Evolutionary conservation across 2,329 filamentous ascomycete species (phyloP).

Genomic region (Dactylonectria macrodidyma): DNA sequence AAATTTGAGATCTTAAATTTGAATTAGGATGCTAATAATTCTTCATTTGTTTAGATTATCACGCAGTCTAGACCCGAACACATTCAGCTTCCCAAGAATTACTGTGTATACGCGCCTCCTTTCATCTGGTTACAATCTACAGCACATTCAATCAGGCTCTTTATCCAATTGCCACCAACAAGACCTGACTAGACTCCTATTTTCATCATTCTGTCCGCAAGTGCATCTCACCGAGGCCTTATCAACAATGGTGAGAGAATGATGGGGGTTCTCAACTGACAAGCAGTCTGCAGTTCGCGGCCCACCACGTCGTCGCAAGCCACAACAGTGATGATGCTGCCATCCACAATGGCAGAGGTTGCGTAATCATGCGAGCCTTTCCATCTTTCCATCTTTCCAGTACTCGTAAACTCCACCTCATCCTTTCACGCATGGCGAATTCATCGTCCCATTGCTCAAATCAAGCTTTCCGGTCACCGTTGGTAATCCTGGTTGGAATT

Average conservation of each 20-base stretch:
- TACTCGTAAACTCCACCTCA: constrained; percentile 2
- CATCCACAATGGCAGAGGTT: neutral
- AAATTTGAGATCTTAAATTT: neutral
- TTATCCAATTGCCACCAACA: no score
- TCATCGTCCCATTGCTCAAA: constrained; percentile 9
- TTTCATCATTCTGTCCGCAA: no score
- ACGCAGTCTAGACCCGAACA: constrained; percentile 2
- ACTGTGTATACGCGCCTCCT: no score
- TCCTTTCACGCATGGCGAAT: neutral
- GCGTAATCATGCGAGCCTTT: constrained; percentile 21
- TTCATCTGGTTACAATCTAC: no score
- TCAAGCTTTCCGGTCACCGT: constrained; percentile 12
- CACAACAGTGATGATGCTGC: constrained; percentile 11
- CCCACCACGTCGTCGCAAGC: neutral
- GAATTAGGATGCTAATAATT: constrained; percentile 11
- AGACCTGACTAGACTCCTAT: no score
- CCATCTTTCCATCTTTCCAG: neutral
- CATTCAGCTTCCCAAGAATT: no score
- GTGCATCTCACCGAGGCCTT: constrained; percentile 8
- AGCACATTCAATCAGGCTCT: no score
- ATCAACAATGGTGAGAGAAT: neutral
- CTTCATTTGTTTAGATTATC: constrained; percentile 24
- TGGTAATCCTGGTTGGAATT: constrained; percentile 16
- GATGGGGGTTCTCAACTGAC: neutral
- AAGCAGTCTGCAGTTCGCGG: neutral